Evolutionary conservation across 2,329 filamentous ascomycete genomes (phyloP), one percentile per base, ranked within the genome.

Genomic region (Colletotrichum sp.): DNA sequence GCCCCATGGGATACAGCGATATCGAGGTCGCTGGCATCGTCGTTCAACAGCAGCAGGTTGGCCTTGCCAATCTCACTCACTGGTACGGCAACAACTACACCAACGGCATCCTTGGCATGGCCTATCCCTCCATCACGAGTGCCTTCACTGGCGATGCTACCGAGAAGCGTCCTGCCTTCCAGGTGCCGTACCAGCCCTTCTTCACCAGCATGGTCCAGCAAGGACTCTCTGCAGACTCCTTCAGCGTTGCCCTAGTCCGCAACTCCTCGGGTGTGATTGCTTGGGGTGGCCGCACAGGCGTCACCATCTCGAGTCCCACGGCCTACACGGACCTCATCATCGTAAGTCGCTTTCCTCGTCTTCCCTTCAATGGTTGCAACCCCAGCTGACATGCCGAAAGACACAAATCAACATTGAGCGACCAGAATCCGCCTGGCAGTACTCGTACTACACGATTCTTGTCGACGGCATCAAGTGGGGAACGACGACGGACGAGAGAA

Each of bases 391-490:
- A 67, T 28, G 13, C n/a, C 0, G 34, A 26, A 65, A 90, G 89
- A 86, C 87, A 57, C 87, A 88, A 65, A 81, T 90, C 39, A 84
- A 81, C 32, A 69, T 81, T n/a, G 80, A 81, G 7, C 79, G 83
- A 24, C 79, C 82, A 3, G 82, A 83, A 71, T 86, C 87, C 7
- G 81, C 86, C 2, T 88, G 83, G 81, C 81, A 86, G 74, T 87
- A 88, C 75, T 90, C 89, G 4, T 90, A 89, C 80, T 91, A 91
- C 78, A 90, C 89, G 21, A 86, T 90, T 72, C 82, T 90, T 64
- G 87, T 87, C 1, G 88, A 89, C 71, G 89, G 88, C 5, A 83
- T 89, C 75, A 81, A 82, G 76, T 90, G 85, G 79, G 88, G 85
- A 28, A 82, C 84, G 55, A 86, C 83, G 6, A 85, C 82, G 3